Conservation (phyloP, 2,329 filamentous ascomycete genomes). For the Ceratocystis papillata region DNA sequence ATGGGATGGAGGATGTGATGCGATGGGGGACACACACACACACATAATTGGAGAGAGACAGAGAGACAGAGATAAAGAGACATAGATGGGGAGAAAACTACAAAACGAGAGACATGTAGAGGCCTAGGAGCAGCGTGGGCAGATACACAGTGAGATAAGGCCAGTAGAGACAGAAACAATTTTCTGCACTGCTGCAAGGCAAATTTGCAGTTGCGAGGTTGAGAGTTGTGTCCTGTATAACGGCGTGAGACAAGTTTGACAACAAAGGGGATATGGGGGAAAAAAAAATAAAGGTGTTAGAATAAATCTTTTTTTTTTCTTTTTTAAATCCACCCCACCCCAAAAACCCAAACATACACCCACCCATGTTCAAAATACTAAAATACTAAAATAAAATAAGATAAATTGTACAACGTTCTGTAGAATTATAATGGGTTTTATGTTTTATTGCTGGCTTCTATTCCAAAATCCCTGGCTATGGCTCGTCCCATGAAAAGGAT, state of each 20-base stretch:
- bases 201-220: background rate
- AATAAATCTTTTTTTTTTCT: background rate
- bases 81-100: background rate
- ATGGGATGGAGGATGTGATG: background rate
- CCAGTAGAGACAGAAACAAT: background rate
- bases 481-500: background rate
- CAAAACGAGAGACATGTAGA: background rate
- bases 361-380: no score
- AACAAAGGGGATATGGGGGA: background rate
- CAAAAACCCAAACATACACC: no score
- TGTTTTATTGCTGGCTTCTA: background rate
- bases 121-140: background rate
- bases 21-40: background rate
- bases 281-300: background rate
- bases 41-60: background rate
- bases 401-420: background rate
- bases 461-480: background rate
- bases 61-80: background rate
- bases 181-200: background rate
- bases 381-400: background rate
- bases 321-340: no score
- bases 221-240: background rate
- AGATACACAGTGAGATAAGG: background rate
- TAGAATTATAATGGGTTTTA: no score
- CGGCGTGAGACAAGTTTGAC: background rate